A percentile compares a stretch with the other conserved stretches of the same genome.
phyloP scores from a whole-genome alignment of 163 green algal genomes.

The Scenedesmus sp. region DNA sequence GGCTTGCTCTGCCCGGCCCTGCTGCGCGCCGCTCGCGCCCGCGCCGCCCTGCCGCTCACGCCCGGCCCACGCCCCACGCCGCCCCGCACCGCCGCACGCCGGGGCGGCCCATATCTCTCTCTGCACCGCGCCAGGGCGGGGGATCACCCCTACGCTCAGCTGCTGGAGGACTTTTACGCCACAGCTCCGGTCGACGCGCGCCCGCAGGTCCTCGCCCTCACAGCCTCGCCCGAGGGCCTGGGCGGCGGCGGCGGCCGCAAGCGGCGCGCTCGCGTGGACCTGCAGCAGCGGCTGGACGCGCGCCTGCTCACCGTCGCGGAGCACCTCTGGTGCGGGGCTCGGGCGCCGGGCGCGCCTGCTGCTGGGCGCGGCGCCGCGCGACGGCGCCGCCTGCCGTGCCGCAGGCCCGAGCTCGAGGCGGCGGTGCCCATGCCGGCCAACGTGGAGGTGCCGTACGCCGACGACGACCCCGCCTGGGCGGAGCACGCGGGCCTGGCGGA shows the following conservation, averaged over 20 bases:
- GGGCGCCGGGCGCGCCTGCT: too few species aligned
- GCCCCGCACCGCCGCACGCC: too few species aligned
- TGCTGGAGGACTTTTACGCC: conserved; percentile 41
- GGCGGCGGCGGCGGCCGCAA: background rate
- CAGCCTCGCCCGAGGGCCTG: conserved; percentile 27
- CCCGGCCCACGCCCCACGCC: too few species aligned
- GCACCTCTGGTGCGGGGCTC: conserved; percentile 7
- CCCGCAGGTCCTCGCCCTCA: conserved; percentile 27
- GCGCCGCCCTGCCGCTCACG: too few species aligned
- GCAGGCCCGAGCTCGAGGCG: background rate
- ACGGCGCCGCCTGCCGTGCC: too few species aligned
- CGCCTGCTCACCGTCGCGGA: conserved; percentile 12
- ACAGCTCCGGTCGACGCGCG: background rate
- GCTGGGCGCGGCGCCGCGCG: too few species aligned
- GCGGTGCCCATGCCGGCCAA: conserved; percentile 6
- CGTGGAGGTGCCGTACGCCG: background rate
- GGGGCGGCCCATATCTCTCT: too few species aligned
- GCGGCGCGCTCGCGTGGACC: background rate
- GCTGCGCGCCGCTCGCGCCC: too few species aligned
- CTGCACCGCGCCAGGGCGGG: too few species aligned
- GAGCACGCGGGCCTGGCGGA: background rate
- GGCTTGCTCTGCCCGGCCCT: too few species aligned
- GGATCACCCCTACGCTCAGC: conserved; percentile 45
- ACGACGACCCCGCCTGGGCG: background rate
- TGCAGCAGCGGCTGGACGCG: conserved; percentile 38